Percentiles rank a stretch among this genome's conserved stretches.
Conservation (phyloP, 371 early-diverging fungal species). For the Apophysomyces variabilis region DNA sequence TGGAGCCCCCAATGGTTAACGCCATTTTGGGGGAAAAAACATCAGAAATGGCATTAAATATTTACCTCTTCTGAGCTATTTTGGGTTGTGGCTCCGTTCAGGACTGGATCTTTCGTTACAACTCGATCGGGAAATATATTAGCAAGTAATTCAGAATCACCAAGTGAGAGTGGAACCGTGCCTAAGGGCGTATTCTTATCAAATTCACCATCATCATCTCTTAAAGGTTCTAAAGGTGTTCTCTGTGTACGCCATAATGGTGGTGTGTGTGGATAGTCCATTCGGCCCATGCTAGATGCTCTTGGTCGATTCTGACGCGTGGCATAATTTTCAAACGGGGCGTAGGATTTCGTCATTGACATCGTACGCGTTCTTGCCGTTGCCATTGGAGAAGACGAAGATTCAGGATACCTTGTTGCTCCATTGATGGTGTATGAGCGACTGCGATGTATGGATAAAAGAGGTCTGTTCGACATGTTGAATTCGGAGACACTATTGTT, state of each 20-base stretch:
- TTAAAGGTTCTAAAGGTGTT: slow-evolving; percentile 46
- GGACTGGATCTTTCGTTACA: background rate
- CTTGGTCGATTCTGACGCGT: slow-evolving; percentile 61
- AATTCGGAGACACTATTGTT: slow-evolving; percentile 29
- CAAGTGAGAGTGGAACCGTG: slow-evolving; percentile 43
- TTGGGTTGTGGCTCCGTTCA: slow-evolving; percentile 19
- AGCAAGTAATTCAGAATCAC: slow-evolving; percentile 53
- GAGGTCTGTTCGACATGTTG: slow-evolving; percentile 41
- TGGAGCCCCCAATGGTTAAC: too few relatives aligned
- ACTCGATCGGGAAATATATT: slow-evolving; percentile 43
- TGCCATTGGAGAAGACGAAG: slow-evolving; percentile 15
- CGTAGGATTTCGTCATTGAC: slow-evolving; percentile 30
- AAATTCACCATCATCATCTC: slow-evolving; percentile 37
- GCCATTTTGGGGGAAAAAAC: too few relatives aligned
- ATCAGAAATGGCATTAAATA: background rate
- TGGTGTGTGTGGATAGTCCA: slow-evolving; percentile 39
- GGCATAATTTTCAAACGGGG: slow-evolving; percentile 50
- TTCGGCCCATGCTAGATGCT: slow-evolving; percentile 66
- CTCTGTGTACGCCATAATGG: slow-evolving; percentile 50
- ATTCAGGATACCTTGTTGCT: slow-evolving; percentile 58
- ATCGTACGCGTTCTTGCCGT: slow-evolving; percentile 32
- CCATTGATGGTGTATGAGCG: slow-evolving; percentile 81
- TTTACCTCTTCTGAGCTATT: slow-evolving; percentile 23
- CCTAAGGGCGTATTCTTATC: background rate
- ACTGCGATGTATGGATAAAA: slow-evolving; percentile 57